A percentile compares a stretch with the other conserved stretches of the same genome.
Evolutionary conservation across 371 early-diverging fungal species (phyloP).

Genomic region (Mucor irregularis): DNA sequence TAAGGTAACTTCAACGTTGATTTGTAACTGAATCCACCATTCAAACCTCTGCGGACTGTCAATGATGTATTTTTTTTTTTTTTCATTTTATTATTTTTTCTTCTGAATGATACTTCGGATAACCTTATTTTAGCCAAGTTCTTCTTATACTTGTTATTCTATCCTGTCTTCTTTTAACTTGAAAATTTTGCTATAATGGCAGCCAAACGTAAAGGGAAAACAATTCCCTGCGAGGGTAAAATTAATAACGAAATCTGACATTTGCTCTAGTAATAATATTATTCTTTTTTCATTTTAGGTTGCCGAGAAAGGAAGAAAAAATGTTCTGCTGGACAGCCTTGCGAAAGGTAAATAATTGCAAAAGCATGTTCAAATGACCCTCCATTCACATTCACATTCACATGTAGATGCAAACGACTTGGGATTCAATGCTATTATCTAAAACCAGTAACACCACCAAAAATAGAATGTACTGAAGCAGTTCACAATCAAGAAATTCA

Average conservation of each 20-base stretch:
- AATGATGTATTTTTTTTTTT: too few species aligned
- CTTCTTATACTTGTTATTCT: neutral
- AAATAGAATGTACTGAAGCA: neutral
- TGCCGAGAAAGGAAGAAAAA: slow-evolving; percentile 52
- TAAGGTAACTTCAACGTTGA: too few species aligned
- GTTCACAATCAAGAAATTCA: slow-evolving; percentile 14
- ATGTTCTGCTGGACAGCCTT: slow-evolving; percentile 41
- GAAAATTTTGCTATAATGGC: slow-evolving; percentile 3
- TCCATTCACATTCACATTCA: neutral
- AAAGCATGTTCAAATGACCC: neutral
- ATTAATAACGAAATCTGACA: neutral
- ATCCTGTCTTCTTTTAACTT: neutral
- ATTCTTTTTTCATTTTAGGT: slow-evolving; percentile 16
- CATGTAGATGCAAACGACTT: slow-evolving; percentile 25
- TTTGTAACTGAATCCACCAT: too few species aligned
- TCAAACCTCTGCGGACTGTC: too few species aligned
- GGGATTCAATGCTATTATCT: slow-evolving; percentile 27
- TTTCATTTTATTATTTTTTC: too few species aligned
- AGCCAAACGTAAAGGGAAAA: slow-evolving; percentile 32
- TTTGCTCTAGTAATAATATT: neutral
- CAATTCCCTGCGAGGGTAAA: slow-evolving; percentile 43
- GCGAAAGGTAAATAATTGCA: slow-evolving; percentile 32
- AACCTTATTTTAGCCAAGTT: too few species aligned
- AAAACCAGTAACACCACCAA: slow-evolving; percentile 9
- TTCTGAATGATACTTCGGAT: too few species aligned